These are phyloP conservation scores for Yamadazyma membranifaciens DNA, from an alignment of 1,139 yeast species.

Conservation along the genomic window DNA sequence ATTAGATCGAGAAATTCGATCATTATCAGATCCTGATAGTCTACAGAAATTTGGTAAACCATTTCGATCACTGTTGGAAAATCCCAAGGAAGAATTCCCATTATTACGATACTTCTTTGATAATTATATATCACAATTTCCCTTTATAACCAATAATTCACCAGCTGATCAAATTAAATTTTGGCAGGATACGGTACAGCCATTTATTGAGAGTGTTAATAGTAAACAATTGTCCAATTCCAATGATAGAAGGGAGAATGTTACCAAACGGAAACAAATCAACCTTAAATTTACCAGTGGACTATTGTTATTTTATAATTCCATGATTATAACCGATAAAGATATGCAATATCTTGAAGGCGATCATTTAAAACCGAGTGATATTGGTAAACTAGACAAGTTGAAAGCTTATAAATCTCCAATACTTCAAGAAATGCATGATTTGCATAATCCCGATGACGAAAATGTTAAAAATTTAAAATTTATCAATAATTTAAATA, in stretches of 20 bases:
- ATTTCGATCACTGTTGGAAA: conserved; percentile 33
- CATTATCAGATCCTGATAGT: conserved; percentile 57
- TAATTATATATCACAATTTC: conserved; percentile 65
- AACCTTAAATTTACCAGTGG: conserved; percentile 60
- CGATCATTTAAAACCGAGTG: conserved; percentile 48
- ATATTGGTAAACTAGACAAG: conserved; percentile 51
- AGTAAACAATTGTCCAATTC: conserved; percentile 63
- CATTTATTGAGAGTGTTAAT: conserved; percentile 75
- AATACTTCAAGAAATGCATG: conserved; percentile 31
- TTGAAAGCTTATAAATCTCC: conserved; percentile 20
- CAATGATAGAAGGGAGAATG: conserved; percentile 67
- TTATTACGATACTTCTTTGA: conserved; percentile 63
- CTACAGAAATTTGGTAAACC: conserved; percentile 73
- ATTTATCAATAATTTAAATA: conserved; percentile 55
- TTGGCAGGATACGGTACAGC: conserved; percentile 80
- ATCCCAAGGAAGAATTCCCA: conserved; percentile 44
- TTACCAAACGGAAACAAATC: conserved; percentile 69
- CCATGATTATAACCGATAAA: conserved; percentile 65
- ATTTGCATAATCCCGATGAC: no score
- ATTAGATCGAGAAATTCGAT: conserved; percentile 58
- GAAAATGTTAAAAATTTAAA: conserved; percentile 13
- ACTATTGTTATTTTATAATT: conserved; percentile 66
- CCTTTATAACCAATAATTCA: conserved; percentile 57
- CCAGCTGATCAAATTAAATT: conserved; percentile 53
- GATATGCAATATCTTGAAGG: conserved; percentile 54